Base-by-base conservation (phyloP, 805 yeast species). In the Starmerella vaccinii region DNA sequence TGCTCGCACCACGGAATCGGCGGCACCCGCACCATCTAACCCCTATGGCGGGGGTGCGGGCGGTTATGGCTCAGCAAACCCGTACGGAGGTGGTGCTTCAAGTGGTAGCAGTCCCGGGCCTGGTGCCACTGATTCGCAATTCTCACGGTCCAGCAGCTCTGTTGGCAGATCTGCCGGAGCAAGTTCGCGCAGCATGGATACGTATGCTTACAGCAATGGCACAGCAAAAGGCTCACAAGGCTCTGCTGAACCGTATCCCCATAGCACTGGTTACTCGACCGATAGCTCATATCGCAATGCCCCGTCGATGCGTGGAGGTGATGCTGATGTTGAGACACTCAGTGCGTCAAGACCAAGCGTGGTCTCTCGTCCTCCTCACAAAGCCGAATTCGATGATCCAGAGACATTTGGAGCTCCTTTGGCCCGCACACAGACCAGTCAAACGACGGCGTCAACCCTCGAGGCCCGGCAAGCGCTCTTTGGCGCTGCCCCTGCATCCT, bases 51-150 rank as follows among this genome's bases (percentile, higher is more conserved):
- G 27, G 22, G 35, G 35, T 13, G 35, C 29, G 9, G 27, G 43
- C 35, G 27, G 33, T 21, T 5, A n/a, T 9, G 35, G 16, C 8
- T 32, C 35, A 6, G 43, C 21, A 7, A 47, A 38, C 32, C 49
- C 49, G 29, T 47, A 47, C 24, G 46, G 46, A 30, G 43, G 30
- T 21, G 26, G 26, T 21, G n/a, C n/a, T 21, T 13, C 18, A 13
- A 32, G 18, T 16, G 35, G 9, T 32, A 16, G 15, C 35, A 32
- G 24, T 37, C 9, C 10, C 21, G 18, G 24, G 15, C 8, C 24
- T n/a, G 26, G 46, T n/a, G n/a, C n/a, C 27, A 61, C 57, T 38
- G 66, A 64, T 40, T 69, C 71, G 18, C 44, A 47, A 16, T 73
- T 70, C 10, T 58, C 69, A 16, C 40, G 26, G 26, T 37, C 40